Evolutionary conservation across 257 asterid genomes (phyloP).

Genomic region (Nicotiana attenuata): DNA sequence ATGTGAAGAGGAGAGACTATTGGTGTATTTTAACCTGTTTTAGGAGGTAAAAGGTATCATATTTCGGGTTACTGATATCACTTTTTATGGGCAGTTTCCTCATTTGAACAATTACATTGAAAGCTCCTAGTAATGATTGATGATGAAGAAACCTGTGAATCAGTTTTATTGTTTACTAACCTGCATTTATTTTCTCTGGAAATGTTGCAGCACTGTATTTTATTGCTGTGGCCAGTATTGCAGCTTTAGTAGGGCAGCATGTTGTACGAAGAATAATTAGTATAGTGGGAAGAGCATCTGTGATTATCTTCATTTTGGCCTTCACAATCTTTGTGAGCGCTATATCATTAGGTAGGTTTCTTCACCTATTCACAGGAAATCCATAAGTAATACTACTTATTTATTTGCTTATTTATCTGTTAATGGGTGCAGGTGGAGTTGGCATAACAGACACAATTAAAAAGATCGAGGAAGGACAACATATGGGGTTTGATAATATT

Average conservation of each 20-base stretch:
- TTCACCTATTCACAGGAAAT: background rate
- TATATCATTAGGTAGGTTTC: constrained; percentile 46
- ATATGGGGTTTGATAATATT: constrained; percentile 53
- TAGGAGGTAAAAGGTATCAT: no score
- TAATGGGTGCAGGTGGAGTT: constrained; percentile 45
- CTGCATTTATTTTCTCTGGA: background rate
- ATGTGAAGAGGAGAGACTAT: no score
- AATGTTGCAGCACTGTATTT: constrained; percentile 48
- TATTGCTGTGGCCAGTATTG: constrained; percentile 39
- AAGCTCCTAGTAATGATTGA: background rate
- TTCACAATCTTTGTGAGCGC: constrained; percentile 57
- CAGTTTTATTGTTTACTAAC: background rate
- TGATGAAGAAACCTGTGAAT: background rate
- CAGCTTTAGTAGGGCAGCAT: constrained; percentile 53
- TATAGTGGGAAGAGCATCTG: constrained; percentile 60
- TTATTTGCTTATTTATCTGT: background rate
- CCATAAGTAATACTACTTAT: background rate
- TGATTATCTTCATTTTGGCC: constrained; percentile 61
- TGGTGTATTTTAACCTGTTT: no score
- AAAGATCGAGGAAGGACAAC: constrained; percentile 25
- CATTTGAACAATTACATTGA: background rate
- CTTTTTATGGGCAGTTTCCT: no score
- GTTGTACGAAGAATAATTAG: constrained; percentile 53
- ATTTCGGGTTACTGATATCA: no score
- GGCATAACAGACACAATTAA: constrained; percentile 48